Evolutionary conservation across 2,329 filamentous ascomycete species (phyloP).

Genomic region (Albifimbria verrucaria): DNA sequence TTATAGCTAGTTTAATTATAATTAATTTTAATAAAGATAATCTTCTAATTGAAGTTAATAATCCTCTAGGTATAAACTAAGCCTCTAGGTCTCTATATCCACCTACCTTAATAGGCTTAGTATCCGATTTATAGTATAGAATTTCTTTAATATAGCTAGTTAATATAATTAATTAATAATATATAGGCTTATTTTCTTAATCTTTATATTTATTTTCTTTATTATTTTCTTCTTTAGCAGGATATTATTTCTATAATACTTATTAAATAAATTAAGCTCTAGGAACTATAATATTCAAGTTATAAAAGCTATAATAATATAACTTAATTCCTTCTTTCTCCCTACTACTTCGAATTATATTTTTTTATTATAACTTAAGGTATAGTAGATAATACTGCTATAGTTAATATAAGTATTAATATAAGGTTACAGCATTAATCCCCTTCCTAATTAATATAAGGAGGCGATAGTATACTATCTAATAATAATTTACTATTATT

Average conservation of each 20-base stretch:
- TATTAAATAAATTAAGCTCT: neutral
- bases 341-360: neutral
- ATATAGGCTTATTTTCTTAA: neutral
- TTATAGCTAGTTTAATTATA: neutral
- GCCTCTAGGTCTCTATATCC: neutral
- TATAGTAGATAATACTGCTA: neutral
- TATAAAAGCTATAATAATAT: neutral
- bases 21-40: neutral
- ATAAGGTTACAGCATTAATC: neutral
- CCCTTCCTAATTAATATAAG: neutral
- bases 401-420: neutral
- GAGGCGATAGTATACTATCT: neutral
- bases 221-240: neutral
- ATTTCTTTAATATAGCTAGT: neutral
- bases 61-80: neutral
- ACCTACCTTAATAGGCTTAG: neutral
- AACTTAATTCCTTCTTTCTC: neutral
- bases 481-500: neutral
- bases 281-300: conserved; percentile 2
- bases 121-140: neutral
- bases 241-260: neutral
- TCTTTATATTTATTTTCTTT: neutral
- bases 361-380: neutral
- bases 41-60: neutral
- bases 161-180: neutral